These are phyloP conservation scores for Chlorella sp. DNA, from an alignment of 139 green algal genomes.

Conservation along the genomic window DNA sequence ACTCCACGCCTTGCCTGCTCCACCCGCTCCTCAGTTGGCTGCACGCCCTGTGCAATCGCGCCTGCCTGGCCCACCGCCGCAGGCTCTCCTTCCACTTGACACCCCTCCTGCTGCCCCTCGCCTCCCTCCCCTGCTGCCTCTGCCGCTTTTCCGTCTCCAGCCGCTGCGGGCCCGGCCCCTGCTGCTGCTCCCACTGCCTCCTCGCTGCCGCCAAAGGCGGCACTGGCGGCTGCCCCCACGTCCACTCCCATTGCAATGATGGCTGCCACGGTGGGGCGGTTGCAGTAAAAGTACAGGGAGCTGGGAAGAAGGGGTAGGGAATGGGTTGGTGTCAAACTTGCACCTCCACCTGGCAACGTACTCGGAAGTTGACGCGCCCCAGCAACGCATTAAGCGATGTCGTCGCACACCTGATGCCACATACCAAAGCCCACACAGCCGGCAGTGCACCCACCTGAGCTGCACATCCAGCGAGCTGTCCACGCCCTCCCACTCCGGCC, in stretches of 20 bases:
- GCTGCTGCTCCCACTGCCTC: slow-evolving; percentile 38
- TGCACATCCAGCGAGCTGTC: slow-evolving; percentile 72
- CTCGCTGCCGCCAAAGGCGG: background rate
- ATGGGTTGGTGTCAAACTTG: background rate
- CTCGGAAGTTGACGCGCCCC: too few species aligned
- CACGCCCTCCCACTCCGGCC: slow-evolving; percentile 46
- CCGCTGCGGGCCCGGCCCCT: slow-evolving; percentile 46
- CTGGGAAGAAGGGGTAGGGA: background rate
- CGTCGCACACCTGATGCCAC: too few species aligned
- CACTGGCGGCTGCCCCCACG: slow-evolving; percentile 52
- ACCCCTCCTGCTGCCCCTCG: background rate
- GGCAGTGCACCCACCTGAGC: too few species aligned
- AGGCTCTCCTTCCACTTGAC: background rate
- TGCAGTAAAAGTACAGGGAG: slow-evolving; percentile 82
- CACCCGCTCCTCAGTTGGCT: slow-evolving; percentile 44
- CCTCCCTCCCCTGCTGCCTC: background rate
- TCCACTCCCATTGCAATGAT: slow-evolving; percentile 88
- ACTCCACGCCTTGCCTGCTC: slow-evolving; percentile 41
- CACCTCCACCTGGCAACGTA: too few species aligned
- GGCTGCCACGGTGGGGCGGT: slow-evolving; percentile 90
- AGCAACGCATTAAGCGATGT: too few species aligned
- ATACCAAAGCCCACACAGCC: too few species aligned
- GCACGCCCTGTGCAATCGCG: background rate
- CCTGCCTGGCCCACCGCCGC: slow-evolving; percentile 1
- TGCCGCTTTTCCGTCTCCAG: slow-evolving; percentile 40